Evolutionary conservation across 2,329 filamentous ascomycete species (phyloP).

Genomic region (Colletotrichum eleusines): DNA sequence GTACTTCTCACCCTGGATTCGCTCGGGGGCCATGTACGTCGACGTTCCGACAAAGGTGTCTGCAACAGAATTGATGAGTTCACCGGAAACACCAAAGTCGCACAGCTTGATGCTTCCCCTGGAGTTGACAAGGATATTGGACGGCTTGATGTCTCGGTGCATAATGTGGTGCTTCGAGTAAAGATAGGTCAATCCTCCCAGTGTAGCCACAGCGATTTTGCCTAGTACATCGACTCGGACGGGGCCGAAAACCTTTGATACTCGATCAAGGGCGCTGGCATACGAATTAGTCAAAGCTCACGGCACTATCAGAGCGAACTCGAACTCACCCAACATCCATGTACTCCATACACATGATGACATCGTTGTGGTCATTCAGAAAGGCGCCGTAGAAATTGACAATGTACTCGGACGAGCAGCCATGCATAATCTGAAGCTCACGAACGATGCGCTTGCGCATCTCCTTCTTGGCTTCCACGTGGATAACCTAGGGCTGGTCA

Average conservation of each 20-base stretch:
- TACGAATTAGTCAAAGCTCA: slow-evolving; percentile 41
- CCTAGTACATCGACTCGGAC: slow-evolving; percentile 96
- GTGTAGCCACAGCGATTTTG: slow-evolving; percentile 96
- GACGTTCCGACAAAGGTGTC: slow-evolving; percentile 99
- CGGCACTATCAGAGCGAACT: background rate
- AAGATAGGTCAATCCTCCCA: slow-evolving; percentile 93
- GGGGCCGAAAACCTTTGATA: slow-evolving; percentile 94
- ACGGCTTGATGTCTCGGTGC: slow-evolving; percentile 99
- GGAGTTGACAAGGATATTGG: slow-evolving; percentile 96
- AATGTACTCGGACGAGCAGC: slow-evolving; percentile 96
- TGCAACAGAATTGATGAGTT: slow-evolving; percentile 96
- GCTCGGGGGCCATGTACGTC: slow-evolving; percentile 98
- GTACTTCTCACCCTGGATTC: slow-evolving; percentile 96
- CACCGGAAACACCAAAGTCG: slow-evolving; percentile 98
- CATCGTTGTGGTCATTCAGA: slow-evolving; percentile 95
- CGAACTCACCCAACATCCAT: slow-evolving; percentile 95
- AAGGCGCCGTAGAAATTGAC: slow-evolving; percentile 99
- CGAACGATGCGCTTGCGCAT: slow-evolving; percentile 97
- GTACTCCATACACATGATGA: slow-evolving; percentile 99
- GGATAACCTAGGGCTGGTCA: slow-evolving; percentile 80
- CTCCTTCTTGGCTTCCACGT: slow-evolving; percentile 97
- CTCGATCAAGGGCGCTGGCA: slow-evolving; percentile 86
- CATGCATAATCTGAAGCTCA: slow-evolving; percentile 98
- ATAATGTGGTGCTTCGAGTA: slow-evolving; percentile 98
- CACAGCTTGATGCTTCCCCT: slow-evolving; percentile 95